Percentiles rank a stretch among this genome's conserved stretches.
phyloP scores from a whole-genome alignment of 495 filamentous ascomycete species.

The Penicillium subrubescens region DNA sequence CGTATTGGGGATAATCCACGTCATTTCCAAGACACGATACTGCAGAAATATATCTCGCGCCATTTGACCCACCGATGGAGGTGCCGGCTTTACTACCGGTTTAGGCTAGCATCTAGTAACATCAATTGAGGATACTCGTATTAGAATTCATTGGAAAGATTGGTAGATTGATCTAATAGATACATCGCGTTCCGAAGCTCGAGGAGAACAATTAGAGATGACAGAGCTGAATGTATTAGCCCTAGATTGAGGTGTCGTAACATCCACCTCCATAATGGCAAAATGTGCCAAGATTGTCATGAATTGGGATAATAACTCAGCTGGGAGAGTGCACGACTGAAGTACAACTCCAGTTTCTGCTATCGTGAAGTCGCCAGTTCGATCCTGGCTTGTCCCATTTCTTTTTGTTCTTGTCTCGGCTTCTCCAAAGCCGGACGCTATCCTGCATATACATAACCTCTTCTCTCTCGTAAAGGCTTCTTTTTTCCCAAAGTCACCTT shows the following conservation, averaged over 20 bases:
- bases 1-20: background rate
- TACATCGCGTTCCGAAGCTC: no score
- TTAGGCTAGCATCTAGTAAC: background rate
- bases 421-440: background rate
- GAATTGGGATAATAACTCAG: conserved; percentile 2
- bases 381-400: conserved; percentile 4
- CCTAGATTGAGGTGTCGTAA: background rate
- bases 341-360: conserved; percentile 3
- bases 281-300: background rate
- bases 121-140: background rate
- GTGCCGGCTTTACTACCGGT: background rate
- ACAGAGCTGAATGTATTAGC: no score
- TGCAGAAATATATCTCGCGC: background rate
- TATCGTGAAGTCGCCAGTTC: conserved; percentile 7
- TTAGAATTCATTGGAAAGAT: background rate
- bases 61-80: background rate
- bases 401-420: background rate
- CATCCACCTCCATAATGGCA: background rate
- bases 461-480: no score
- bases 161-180: no score
- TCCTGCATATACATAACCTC: no score
- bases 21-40: background rate
- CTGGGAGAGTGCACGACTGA: conserved; percentile 7
- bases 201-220: no score
- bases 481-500: no score